Evolutionary conservation across 768 basidiomycete species (phyloP), one percentile per base, ranked within the genome.

Genomic region (Boletus insuetus): DNA sequence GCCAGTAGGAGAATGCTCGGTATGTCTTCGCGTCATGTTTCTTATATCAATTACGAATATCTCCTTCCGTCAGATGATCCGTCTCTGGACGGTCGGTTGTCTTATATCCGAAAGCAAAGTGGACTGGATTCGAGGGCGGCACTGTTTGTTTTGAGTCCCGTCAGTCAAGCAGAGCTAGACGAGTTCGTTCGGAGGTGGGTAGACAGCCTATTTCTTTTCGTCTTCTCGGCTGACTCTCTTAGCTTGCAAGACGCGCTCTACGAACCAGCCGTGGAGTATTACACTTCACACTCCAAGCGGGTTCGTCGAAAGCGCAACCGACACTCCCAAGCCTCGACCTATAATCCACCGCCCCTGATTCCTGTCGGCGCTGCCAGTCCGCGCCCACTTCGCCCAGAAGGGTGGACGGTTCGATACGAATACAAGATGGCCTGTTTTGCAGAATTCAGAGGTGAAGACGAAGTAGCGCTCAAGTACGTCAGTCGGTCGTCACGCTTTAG

Each of bases 381-480:
- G 1, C 82, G 86, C 17, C 84, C 88, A 1, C 74, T 97, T 6
- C 77, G 89, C 29, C 82, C 87, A 1, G 87, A 92, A 70, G 95
- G 95, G 0, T 99, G 95, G 96, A 92, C 90, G 0, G 94, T 96
- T 19, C 78, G 97, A 31, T 98, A 98, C 65, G 95, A 98, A 68
- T 98, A 94, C 78, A 99, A 98, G 74, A 90, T 95, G 82, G 97
- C 89, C 0, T 88, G 89, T 62, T 98, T 98, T 70, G 94, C 96
- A 0, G 96, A 99, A 71, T 94, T 98, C 66, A 76, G 95, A 54
- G 85, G 91, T 13, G 96, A 98, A 69, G 83, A 91, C 55, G 94
- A 98, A 64, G 87, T 94, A 10, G 93, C 95, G 1, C 76, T 96
- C 56, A 94, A 94, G 94, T 95, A 60, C 60, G 86, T 77, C 56